phyloP scores from a whole-genome alignment of 1,284 basidiomycete species.

The Leccinum pachyderme region DNA sequence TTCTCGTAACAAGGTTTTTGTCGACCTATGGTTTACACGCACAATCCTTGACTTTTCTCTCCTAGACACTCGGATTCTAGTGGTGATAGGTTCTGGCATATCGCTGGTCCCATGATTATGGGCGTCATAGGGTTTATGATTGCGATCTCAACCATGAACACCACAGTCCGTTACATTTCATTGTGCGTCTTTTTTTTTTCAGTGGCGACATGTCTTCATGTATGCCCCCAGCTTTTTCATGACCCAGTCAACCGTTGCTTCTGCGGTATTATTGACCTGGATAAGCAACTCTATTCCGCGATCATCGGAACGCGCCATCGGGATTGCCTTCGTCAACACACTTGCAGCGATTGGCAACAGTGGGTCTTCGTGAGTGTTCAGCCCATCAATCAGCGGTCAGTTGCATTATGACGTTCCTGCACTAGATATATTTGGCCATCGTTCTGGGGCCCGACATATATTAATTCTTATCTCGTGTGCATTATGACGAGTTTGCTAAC shows the following conservation, averaged over 20 bases:
- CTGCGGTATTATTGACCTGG: conserved; percentile 52
- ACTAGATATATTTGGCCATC: conserved; percentile 44
- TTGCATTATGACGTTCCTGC: not conserved
- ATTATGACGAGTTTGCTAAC: conserved; percentile 45
- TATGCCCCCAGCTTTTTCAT: conserved; percentile 44
- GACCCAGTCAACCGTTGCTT: conserved; percentile 52
- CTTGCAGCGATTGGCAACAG: conserved; percentile 53
- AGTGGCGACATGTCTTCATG: not conserved
- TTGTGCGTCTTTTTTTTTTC: conserved; percentile 32
- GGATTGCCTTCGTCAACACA: conserved; percentile 51
- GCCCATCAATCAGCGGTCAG: not conserved
- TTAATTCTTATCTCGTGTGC: conserved; percentile 44
- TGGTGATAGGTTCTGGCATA: conserved; percentile 51
- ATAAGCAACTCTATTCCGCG: conserved; percentile 50
- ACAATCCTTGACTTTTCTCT: not conserved
- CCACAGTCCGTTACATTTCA: conserved; percentile 49
- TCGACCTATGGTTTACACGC: not conserved
- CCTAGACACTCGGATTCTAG: conserved; percentile 53
- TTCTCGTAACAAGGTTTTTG: conserved; percentile 37
- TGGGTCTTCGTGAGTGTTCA: conserved; percentile 45
- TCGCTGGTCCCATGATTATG: conserved; percentile 41
- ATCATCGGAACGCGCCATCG: conserved; percentile 51
- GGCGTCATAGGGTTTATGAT: conserved; percentile 56
- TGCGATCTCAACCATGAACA: conserved; percentile 52
- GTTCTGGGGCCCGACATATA: conserved; percentile 38